Conservation (phyloP, 192 early-diverging fungal species). For the Chytriomyces sp. region DNA sequence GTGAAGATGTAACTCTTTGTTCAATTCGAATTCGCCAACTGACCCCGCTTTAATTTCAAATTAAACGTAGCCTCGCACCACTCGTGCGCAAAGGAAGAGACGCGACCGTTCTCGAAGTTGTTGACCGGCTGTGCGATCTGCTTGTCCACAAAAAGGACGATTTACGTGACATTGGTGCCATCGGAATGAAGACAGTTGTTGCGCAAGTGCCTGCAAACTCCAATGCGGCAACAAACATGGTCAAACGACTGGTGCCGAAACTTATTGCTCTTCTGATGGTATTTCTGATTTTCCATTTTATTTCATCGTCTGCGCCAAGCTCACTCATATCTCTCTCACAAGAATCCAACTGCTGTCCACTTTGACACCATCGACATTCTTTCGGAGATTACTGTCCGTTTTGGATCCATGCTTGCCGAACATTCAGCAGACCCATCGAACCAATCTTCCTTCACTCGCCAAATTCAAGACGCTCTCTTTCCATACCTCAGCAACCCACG, state of each 20-base stretch:
- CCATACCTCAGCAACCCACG: conserved; percentile 71
- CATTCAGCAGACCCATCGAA: conserved; percentile 1
- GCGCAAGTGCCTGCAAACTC: conserved; percentile 67
- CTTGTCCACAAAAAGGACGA: conserved; percentile 65
- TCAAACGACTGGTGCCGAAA: conserved; percentile 71
- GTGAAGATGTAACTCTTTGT: conserved; percentile 69
- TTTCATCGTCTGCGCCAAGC: too few species aligned
- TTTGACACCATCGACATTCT: conserved; percentile 79
- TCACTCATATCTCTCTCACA: background rate
- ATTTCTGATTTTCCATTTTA: conserved; percentile 12
- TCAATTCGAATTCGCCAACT: conserved; percentile 18
- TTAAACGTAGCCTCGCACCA: conserved; percentile 67
- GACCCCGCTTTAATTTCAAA: background rate
- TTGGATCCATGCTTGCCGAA: conserved; percentile 64
- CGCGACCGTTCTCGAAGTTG: conserved; percentile 67
- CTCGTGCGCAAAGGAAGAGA: conserved; percentile 77
- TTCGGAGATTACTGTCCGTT: conserved; percentile 71
- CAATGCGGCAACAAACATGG: conserved; percentile 55
- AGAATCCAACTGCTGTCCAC: conserved; percentile 43
- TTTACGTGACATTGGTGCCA: conserved; percentile 81
- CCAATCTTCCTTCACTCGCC: conserved; percentile 48
- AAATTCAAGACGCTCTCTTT: conserved; percentile 71
- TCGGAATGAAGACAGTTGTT: conserved; percentile 83
- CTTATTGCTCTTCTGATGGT: conserved; percentile 68
- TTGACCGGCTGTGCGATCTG: conserved; percentile 71